phyloP scores from a whole-genome alignment of 1,284 basidiomycete genomes.

The Boletus semigastroideus region DNA sequence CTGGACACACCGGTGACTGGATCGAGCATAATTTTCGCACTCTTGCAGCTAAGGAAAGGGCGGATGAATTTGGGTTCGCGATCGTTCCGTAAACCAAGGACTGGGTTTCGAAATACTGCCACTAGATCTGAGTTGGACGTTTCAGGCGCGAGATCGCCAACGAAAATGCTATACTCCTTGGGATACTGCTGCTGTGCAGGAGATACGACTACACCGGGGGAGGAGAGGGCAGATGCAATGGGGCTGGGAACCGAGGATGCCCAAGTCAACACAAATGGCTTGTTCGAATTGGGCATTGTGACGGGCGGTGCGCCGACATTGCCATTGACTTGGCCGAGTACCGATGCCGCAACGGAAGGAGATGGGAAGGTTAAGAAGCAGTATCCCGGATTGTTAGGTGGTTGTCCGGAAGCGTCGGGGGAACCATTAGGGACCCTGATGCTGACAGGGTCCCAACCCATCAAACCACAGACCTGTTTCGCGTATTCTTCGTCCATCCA shows the following conservation, averaged over 20 bases:
- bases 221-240: slow-evolving; percentile 38
- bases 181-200: slow-evolving; percentile 57
- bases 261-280: slow-evolving; percentile 79
- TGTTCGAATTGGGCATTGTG: slow-evolving; percentile 78
- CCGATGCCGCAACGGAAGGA: slow-evolving; percentile 65
- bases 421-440: slow-evolving; percentile 70
- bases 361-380: slow-evolving; percentile 84
- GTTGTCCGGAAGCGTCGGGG: slow-evolving; percentile 59
- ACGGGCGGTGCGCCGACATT: slow-evolving; percentile 44
- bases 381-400: slow-evolving; percentile 79
- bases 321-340: slow-evolving; percentile 66
- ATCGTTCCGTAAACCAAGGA: slow-evolving; percentile 76
- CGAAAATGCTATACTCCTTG: slow-evolving; percentile 89
- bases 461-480: slow-evolving; percentile 74
- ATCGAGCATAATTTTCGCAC: slow-evolving; percentile 92
- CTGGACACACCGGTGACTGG: slow-evolving; percentile 85
- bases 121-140: slow-evolving; percentile 89
- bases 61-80: slow-evolving; percentile 82
- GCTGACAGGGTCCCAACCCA: slow-evolving; percentile 74
- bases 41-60: slow-evolving; percentile 86
- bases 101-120: slow-evolving; percentile 83
- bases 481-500: slow-evolving; percentile 94
- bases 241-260: slow-evolving; percentile 61
- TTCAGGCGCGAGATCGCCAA: slow-evolving; percentile 87
- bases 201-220: slow-evolving; percentile 36